Evolutionary conservation across 73 alveolate species (phyloP).

Genomic region (Loxodes magnus): DNA sequence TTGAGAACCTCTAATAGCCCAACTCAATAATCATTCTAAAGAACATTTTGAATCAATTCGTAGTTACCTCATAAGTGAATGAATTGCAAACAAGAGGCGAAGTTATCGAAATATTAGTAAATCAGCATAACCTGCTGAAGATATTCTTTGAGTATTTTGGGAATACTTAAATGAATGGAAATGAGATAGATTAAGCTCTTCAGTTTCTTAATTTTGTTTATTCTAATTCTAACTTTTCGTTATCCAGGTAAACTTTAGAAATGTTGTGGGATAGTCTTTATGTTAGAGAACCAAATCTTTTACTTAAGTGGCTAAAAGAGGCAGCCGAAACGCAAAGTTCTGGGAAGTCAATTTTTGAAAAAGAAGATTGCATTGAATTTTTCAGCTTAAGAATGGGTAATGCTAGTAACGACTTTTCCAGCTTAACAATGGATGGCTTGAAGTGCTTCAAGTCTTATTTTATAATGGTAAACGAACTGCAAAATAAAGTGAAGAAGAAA

Average conservation of each 20-base stretch:
- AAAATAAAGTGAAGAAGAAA: conserved; percentile 26
- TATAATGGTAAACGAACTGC: conserved; percentile 50
- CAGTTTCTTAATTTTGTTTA: no score
- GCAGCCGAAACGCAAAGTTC: conserved; percentile 16
- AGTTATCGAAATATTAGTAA: conserved; percentile 9
- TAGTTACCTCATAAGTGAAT: background rate
- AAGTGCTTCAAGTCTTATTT: conserved; percentile 53
- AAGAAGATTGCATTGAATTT: conserved; percentile 29
- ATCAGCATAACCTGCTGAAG: conserved; percentile 11
- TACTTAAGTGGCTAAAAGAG: conserved; percentile 38
- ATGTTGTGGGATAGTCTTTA: no score
- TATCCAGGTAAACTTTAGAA: no score
- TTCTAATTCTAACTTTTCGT: no score
- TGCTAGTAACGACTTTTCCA: conserved; percentile 19
- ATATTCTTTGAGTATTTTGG: no score
- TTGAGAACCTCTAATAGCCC: conserved; percentile 5
- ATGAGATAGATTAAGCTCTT: no score
- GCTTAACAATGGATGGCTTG: conserved; percentile 57
- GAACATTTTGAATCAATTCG: conserved; percentile 9
- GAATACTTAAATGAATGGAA: no score
- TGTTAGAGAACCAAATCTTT: no score
- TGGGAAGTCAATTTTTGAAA: conserved; percentile 21
- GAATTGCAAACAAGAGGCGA: conserved; percentile 11
- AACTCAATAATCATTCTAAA: conserved; percentile 6
- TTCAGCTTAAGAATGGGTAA: conserved; percentile 41